phyloP scores from a whole-genome alignment of 2,329 filamentous ascomycete species.

The Fusarium papillatum region DNA sequence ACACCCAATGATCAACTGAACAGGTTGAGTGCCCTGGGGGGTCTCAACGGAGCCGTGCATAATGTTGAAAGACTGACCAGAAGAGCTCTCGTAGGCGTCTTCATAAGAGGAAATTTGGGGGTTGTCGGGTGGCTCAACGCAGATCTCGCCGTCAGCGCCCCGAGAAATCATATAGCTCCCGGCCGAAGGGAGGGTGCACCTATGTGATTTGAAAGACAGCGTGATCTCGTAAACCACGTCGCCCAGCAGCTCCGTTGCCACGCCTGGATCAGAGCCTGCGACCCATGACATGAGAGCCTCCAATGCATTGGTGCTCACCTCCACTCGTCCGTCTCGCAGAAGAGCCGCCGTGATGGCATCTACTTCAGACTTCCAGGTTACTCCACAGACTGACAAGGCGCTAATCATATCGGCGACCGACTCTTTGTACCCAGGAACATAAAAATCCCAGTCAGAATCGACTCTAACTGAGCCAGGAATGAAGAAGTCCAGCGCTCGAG shows the following conservation, averaged over 20 bases:
- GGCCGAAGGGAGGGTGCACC: not conserved
- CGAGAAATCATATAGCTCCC: not conserved
- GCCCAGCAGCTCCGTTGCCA: not conserved
- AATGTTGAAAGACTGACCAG: constrained; percentile 12
- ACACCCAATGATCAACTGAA: constrained; percentile 20
- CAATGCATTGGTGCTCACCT: not conserved
- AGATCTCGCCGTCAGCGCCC: not conserved
- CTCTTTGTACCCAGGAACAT: constrained; percentile 26
- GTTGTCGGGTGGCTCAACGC: not conserved
- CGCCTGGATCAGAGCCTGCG: not conserved
- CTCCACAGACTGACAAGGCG: constrained; percentile 5
- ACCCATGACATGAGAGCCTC: not conserved
- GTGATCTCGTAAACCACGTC: not conserved
- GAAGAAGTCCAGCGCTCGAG: constrained; percentile 16
- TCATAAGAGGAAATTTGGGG: not conserved
- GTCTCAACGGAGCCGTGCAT: constrained; percentile 13
- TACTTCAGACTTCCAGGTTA: constrained; percentile 6
- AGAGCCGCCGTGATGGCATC: not conserved
- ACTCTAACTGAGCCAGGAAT: constrained; percentile 3
- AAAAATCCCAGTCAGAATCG: constrained; percentile 28
- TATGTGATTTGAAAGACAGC: not conserved
- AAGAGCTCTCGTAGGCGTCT: not conserved
- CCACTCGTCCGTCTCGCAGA: not conserved
- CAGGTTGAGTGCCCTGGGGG: not conserved
- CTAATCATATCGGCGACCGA: constrained; percentile 16